Evolutionary conservation across 164 flowering plant genomes (phyloP).

Genomic region (Aristolochia fimbriata): DNA sequence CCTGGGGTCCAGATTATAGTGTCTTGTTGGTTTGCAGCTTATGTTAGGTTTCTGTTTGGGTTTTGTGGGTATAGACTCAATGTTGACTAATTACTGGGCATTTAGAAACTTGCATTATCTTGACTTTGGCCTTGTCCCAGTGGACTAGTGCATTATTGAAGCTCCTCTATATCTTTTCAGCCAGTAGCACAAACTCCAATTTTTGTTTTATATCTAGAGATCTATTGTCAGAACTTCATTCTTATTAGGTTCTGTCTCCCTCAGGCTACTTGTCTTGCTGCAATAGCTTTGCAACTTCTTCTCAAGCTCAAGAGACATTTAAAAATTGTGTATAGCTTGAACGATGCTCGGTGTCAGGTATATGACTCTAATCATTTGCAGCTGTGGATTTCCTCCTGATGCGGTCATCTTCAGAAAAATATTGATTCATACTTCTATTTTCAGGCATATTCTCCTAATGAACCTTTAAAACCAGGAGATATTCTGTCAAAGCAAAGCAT

Average conservation of each 20-base stretch:
- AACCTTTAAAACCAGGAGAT: conserved; percentile 71
- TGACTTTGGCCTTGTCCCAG: no score
- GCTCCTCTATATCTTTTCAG: no score
- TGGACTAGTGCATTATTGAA: no score
- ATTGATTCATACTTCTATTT: neutral
- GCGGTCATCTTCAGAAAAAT: neutral
- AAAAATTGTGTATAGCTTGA: conserved; percentile 61
- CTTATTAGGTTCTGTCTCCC: conserved; percentile 7
- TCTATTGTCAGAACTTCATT: neutral
- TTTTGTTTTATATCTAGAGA: no score
- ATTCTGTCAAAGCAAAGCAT: conserved; percentile 62
- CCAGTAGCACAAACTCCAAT: no score
- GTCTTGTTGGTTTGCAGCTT: no score
- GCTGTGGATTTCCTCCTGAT: neutral
- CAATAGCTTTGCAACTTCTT: conserved; percentile 81
- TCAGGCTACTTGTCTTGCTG: conserved; percentile 71
- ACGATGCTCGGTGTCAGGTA: conserved; percentile 94
- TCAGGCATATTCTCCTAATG: conserved; percentile 80
- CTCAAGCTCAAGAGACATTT: conserved; percentile 82
- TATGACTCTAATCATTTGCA: neutral
- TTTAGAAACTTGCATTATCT: no score
- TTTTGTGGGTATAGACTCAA: no score
- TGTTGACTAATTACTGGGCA: no score
- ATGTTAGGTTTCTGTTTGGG: no score
- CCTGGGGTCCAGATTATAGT: no score